Evolutionary conservation across 495 filamentous ascomycete species (phyloP).

Genomic region (Trichoderma gamsii): DNA sequence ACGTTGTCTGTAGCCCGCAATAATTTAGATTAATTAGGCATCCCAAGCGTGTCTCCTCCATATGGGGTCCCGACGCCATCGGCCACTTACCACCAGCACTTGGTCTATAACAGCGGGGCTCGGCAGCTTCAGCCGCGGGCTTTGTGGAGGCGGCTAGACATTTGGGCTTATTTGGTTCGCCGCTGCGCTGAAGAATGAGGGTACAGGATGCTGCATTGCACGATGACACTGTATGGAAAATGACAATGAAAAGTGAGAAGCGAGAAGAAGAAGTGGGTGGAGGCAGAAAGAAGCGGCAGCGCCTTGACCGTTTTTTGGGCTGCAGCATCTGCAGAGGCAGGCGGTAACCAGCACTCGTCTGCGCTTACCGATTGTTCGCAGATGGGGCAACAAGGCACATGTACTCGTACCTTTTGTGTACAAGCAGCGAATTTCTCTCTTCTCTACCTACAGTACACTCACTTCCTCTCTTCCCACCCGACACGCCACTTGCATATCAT

Average conservation of each 20-base stretch:
- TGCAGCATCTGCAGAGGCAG: neutral
- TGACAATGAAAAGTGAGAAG: neutral
- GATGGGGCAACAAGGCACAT: neutral
- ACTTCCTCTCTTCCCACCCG: neutral
- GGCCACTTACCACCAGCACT: neutral
- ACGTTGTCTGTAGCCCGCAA: too few species aligned
- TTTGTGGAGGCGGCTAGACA: too few species aligned
- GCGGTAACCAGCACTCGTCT: neutral
- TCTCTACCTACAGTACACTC: neutral
- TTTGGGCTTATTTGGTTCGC: too few species aligned
- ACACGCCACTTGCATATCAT: neutral
- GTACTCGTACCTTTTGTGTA: neutral
- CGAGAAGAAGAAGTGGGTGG: neutral
- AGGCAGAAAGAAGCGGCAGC: neutral
- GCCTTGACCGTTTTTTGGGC: neutral
- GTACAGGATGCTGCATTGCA: neutral
- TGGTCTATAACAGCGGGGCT: neutral
- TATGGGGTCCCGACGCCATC: neutral
- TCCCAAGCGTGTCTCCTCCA: neutral
- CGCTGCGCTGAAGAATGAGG: neutral
- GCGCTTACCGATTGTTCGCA: neutral
- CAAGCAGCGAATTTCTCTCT: neutral
- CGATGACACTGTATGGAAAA: neutral
- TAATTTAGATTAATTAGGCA: too few species aligned
- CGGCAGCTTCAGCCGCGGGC: constrained; percentile 1